Percentiles rank a stretch among this genome's conserved stretches.
These are phyloP conservation scores for Heliamphora exappendiculata DNA, from an alignment of 148 eudicot species.

Conservation along the genomic window DNA sequence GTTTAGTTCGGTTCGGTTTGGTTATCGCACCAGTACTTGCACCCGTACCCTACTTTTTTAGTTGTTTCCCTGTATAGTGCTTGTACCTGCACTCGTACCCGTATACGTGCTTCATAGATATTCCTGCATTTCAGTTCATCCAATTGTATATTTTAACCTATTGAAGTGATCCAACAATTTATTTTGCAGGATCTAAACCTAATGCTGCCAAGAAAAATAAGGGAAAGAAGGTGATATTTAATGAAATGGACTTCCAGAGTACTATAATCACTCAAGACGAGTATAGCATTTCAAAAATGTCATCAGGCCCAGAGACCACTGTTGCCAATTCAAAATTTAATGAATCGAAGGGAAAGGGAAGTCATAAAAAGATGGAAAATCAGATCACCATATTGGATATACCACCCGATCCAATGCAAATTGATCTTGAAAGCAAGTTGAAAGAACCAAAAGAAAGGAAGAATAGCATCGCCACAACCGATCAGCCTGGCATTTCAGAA, in stretches of 20 bases:
- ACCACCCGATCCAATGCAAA: conserved; percentile 14
- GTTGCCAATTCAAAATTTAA: conserved; percentile 24
- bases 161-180: conserved; percentile 26
- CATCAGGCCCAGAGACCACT: conserved; percentile 11
- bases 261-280: conserved; percentile 62
- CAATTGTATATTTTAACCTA: background rate
- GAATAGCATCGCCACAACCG: conserved; percentile 6
- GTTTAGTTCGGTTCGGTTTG: too few species aligned
- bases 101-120: too few species aligned
- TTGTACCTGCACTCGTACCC: too few species aligned
- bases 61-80: too few species aligned
- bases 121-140: background rate
- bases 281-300: conserved; percentile 47
- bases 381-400: conserved; percentile 13
- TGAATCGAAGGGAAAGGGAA: conserved; percentile 23
- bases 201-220: conserved; percentile 27
- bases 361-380: conserved; percentile 18
- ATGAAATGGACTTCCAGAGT: conserved; percentile 52
- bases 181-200: conserved; percentile 43
- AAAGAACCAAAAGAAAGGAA: conserved; percentile 14
- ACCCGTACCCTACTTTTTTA: too few species aligned
- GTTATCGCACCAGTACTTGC: too few species aligned
- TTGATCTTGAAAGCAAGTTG: conserved; percentile 6
- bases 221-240: conserved; percentile 30
- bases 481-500: conserved; percentile 6